phyloP scores from a whole-genome alignment of 164 flowering plant genomes.

The Vitis rupestris region DNA sequence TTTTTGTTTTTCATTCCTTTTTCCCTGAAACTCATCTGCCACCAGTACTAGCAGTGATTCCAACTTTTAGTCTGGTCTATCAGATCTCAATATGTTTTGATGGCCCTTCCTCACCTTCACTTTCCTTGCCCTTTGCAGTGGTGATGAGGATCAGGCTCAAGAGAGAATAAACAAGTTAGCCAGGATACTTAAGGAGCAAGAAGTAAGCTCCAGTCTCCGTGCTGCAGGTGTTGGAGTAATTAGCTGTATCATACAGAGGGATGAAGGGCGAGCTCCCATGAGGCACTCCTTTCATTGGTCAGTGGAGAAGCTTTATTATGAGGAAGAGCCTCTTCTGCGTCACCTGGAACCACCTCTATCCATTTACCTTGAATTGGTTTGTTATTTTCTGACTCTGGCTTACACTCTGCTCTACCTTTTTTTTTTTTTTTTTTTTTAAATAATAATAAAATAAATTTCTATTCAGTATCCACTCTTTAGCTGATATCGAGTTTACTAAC shows the following conservation, averaged over 20 bases:
- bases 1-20: too few relatives aligned
- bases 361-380: conserved; percentile 92
- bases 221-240: conserved; percentile 80
- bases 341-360: conserved; percentile 99
- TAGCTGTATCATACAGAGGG: conserved; percentile 98
- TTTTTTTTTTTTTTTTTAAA: background rate
- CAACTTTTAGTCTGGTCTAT: background rate
- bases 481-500: conserved; percentile 2
- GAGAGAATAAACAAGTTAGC: conserved; percentile 92
- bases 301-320: conserved; percentile 64
- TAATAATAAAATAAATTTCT: background rate
- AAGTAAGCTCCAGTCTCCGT: conserved; percentile 65
- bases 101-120: background rate
- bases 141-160: conserved; percentile 99
- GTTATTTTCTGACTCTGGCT: conserved; percentile 14
- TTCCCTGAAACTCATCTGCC: background rate
- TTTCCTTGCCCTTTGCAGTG: conserved; percentile 51
- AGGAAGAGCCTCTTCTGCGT: conserved; percentile 90
- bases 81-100: background rate
- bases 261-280: conserved; percentile 97
- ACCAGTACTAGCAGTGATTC: background rate
- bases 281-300: conserved; percentile 98
- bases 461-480: background rate
- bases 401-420: background rate
- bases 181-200: conserved; percentile 84